These are phyloP conservation scores for Sonneratia alba DNA, from an alignment of 345 rosid genomes.

Conservation along the genomic window DNA sequence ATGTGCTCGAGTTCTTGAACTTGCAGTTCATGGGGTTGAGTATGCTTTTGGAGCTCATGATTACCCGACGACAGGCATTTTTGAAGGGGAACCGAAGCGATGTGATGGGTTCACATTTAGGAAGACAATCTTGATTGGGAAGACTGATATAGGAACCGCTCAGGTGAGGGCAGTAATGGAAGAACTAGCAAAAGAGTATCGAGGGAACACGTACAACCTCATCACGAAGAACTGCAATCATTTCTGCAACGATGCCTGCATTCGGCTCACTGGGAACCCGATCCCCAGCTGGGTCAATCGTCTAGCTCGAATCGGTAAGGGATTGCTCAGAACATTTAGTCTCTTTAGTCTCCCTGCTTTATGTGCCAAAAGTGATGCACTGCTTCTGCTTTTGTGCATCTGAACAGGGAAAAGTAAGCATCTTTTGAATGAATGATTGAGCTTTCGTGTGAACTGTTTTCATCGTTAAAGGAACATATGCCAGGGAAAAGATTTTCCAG, in stretches of 20 bases:
- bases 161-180: conserved; percentile 75
- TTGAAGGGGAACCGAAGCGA: conserved; percentile 84
- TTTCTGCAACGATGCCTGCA: conserved; percentile 84
- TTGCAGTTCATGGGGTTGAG: conserved; percentile 84
- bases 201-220: conserved; percentile 79
- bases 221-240: conserved; percentile 97
- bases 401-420: not conserved
- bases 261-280: conserved; percentile 66
- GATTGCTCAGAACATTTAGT: not conserved
- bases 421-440: conserved; percentile 2
- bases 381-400: not conserved
- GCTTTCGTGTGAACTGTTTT: not conserved
- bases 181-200: conserved; percentile 58
- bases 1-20: not conserved
- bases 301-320: conserved; percentile 84
- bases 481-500: not conserved
- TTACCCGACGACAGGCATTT: conserved; percentile 83
- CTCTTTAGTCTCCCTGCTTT: not conserved
- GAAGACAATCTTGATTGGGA: conserved; percentile 76
- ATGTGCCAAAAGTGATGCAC: not conserved
- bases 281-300: conserved; percentile 97
- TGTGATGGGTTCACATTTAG: conserved; percentile 87
- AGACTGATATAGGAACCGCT: conserved; percentile 54
- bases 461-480: not conserved
- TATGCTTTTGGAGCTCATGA: conserved; percentile 98